phyloP scores from a whole-genome alignment of 805 yeast species.

The Peterozyma toletana region DNA sequence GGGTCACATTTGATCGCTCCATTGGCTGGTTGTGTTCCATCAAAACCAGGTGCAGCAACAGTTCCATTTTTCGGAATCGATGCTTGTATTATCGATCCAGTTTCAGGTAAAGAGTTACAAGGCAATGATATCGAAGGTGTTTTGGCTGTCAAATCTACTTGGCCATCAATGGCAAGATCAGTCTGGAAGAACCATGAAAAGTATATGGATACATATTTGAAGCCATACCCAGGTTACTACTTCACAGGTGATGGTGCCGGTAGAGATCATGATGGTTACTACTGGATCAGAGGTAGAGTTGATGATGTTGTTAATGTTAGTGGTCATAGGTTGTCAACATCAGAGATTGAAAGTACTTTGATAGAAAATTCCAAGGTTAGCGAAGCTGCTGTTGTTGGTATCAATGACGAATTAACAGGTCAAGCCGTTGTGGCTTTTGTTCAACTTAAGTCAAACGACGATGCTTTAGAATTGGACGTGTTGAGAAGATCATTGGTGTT shows the following conservation, averaged over 20 bases:
- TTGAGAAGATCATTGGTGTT: constrained; percentile 69
- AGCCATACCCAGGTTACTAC: constrained; percentile 88
- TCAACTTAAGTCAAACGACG: constrained; percentile 55
- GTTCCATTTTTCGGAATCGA: constrained; percentile 94
- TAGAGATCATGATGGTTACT: constrained; percentile 91
- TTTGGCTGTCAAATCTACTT: constrained; percentile 77
- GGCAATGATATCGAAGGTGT: constrained; percentile 97
- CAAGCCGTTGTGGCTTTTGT: constrained; percentile 97
- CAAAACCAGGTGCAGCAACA: constrained; percentile 96
- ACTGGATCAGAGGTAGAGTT: constrained; percentile 97
- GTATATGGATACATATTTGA: constrained; percentile 84
- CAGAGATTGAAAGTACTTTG: constrained; percentile 93
- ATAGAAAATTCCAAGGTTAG: constrained; percentile 74
- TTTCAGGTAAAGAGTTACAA: constrained; percentile 72
- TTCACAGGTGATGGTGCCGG: constrained; percentile 99
- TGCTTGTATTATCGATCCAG: constrained; percentile 89
- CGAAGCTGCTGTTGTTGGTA: constrained; percentile 96
- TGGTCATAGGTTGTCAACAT: constrained; percentile 97
- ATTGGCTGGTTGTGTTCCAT: constrained; percentile 88
- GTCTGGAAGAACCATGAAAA: constrained; percentile 85
- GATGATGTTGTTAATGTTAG: constrained; percentile 98
- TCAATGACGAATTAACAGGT: constrained; percentile 91
- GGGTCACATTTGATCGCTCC: constrained; percentile 96
- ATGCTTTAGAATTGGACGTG: constrained; percentile 42
- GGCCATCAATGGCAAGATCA: constrained; percentile 99